Base-by-base conservation (phyloP, 352 stramenopile genomes). In the Globisporangium lucens region DNA sequence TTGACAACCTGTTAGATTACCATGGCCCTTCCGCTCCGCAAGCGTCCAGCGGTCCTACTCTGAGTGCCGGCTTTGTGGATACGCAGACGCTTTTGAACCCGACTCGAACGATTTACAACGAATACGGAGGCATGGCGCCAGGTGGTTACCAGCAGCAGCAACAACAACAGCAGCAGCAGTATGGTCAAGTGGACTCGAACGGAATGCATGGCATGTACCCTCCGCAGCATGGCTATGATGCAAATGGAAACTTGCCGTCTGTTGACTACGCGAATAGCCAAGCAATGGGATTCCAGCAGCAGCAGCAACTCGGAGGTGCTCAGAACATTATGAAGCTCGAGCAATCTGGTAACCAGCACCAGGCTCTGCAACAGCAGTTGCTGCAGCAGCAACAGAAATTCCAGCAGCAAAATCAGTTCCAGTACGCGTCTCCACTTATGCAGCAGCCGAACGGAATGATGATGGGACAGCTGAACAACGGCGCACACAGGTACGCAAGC, bases 1-100 rank as follows among this genome's bases (percentile, higher is more conserved):
- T 95, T 46, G 87, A 95, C 68, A 93, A 95, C 64, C 65, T 95
- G 41, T 68, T 95, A 38, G 87, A 95, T 61, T 93, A 95, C 65
- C 76, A 89, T 36, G 79, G 78, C 35, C 66, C 66, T 24, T 4
- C 56, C 3, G 15, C 27, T 5, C 30, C 73, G 10, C 30, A 29
- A 7, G n/a, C 66, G 61, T 27, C 47, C 43, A 66, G 29, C 8
- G 46, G 56, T 10, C 24, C 70, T 13, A 43, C 61, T 27, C 68
- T 76, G 17, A 76, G 51, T 17, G 66, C 70, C 0, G 82, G 82
- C 0, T 91, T 91, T 68, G 79, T 89, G 3, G 82, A 91, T 41
- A 90, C 85, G 3, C 85, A 93, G 71, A 77, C 73, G 30, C 73
- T 90, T 46, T 46, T 90, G 65, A 89, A 93, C 61, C 79, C 76